Percentiles rank a stretch among this genome's conserved stretches.
phyloP scores from a whole-genome alignment of 495 filamentous ascomycete genomes.

The Daldinia childiae region DNA sequence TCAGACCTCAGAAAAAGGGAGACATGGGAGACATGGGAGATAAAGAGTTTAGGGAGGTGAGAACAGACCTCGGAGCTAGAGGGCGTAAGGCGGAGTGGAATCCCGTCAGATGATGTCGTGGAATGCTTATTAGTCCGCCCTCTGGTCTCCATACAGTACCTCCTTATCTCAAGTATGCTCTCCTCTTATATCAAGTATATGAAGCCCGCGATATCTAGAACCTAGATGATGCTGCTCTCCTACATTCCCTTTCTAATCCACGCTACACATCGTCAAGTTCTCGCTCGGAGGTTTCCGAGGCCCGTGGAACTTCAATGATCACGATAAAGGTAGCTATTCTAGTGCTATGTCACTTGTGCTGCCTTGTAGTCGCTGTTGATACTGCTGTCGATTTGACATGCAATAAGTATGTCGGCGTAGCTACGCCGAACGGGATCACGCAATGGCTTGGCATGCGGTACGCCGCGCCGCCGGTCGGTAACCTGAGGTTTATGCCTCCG shows the following conservation, averaged over 20 bases:
- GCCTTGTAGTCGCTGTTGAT: slow-evolving; percentile 20
- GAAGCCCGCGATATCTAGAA: slow-evolving; percentile 20
- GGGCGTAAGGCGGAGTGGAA: slow-evolving; percentile 17
- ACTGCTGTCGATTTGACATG: slow-evolving; percentile 39
- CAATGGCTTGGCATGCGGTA: slow-evolving; percentile 75
- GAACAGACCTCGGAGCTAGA: slow-evolving; percentile 12
- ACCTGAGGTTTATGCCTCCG: slow-evolving; percentile 68
- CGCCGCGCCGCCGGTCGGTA: slow-evolving; percentile 66
- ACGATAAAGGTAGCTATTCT: slow-evolving; percentile 22
- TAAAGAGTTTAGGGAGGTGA: slow-evolving; percentile 13
- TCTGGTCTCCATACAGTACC: slow-evolving; percentile 15
- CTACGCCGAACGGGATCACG: slow-evolving; percentile 54
- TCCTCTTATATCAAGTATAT: slow-evolving; percentile 19
- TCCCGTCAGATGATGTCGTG: slow-evolving; percentile 32
- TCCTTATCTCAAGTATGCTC: background rate
- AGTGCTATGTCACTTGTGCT: slow-evolving; percentile 35
- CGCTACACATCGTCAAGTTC: slow-evolving; percentile 12
- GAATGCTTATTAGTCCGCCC: slow-evolving; percentile 26
- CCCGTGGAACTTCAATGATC: slow-evolving; percentile 26
- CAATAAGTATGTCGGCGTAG: slow-evolving; percentile 37
- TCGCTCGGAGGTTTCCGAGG: slow-evolving; percentile 33
- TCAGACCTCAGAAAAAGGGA: background rate
- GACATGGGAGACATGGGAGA: background rate
- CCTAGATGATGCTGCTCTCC: slow-evolving; percentile 4
- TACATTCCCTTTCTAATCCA: slow-evolving; percentile 14